Percentiles rank a stretch among this genome's conserved stretches.
phyloP scores from a whole-genome alignment of 176 grass and related monocot species.

The Triticum timopheevii region DNA sequence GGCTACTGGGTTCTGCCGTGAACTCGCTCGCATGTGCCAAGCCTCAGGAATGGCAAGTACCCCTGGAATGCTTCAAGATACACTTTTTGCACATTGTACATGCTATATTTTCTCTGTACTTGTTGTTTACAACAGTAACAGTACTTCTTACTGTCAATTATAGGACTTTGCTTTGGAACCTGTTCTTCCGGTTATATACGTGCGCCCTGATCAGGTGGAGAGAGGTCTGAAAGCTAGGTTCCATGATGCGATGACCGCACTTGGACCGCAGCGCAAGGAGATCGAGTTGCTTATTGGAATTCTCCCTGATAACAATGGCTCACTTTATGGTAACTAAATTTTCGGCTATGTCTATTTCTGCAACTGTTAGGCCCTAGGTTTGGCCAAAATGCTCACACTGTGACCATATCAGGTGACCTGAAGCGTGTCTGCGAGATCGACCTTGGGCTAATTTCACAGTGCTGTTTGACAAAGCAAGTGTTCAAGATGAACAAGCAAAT shows the following conservation, averaged over 20 bases:
- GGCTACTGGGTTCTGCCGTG: conserved; percentile 61
- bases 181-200: conserved; percentile 59
- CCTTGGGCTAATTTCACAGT: conserved; percentile 86
- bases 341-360: neutral
- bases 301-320: conserved; percentile 87
- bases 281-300: conserved; percentile 85
- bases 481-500: conserved; percentile 77
- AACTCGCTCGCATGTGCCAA: conserved; percentile 86
- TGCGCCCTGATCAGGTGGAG: conserved; percentile 61
- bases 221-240: conserved; percentile 52
- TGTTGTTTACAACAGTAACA: conserved; percentile 15
- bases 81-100: neutral
- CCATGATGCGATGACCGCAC: conserved; percentile 57
- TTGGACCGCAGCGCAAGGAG: conserved; percentile 60
- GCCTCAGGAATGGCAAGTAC: conserved; percentile 85
- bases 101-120: neutral
- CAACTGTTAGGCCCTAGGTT: neutral
- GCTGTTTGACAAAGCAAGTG: conserved; percentile 81
- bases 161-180: conserved; percentile 76
- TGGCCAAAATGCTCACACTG: neutral
- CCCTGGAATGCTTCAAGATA: neutral
- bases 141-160: neutral
- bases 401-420: conserved; percentile 66
- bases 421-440: conserved; percentile 92
- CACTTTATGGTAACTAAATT: conserved; percentile 73